phyloP scores from a whole-genome alignment of 306 rosid genomes.

The Fragaria iinumae region DNA sequence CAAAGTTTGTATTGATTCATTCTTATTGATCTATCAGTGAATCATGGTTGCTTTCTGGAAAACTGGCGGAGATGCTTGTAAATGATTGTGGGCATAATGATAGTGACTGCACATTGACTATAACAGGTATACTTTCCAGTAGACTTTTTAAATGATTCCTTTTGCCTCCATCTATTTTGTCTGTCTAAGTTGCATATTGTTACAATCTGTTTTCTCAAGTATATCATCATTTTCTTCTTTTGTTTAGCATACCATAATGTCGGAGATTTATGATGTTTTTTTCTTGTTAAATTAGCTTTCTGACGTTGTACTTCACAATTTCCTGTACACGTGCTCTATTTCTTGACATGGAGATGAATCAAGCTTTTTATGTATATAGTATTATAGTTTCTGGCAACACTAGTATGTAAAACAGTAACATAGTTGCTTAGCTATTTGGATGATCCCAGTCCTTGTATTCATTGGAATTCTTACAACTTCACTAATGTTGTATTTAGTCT shows the following conservation, averaged over 20 bases:
- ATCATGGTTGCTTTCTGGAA: no score
- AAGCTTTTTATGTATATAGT: background rate
- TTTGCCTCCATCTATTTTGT: background rate
- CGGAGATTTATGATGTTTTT: background rate
- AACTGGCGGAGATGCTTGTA: no score
- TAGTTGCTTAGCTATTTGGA: background rate
- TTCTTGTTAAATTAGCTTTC: no score
- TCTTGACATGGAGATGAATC: background rate
- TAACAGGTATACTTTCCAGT: no score
- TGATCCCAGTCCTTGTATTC: background rate
- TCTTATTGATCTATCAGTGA: no score
- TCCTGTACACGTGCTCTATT: no score
- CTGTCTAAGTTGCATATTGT: background rate
- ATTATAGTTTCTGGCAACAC: background rate
- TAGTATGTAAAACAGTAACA: background rate
- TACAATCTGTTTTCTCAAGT: conserved; percentile 6
- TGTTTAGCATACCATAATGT: conserved; percentile 5
- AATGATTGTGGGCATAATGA: no score
- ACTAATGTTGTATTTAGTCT: background rate
- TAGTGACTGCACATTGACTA: no score
- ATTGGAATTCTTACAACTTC: background rate
- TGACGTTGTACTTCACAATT: no score
- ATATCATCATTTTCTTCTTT: background rate
- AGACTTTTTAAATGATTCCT: no score
- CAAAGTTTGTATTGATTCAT: no score